Conservation (phyloP, 805 yeast genomes). For the Metschnikowia corniflorae region DNA sequence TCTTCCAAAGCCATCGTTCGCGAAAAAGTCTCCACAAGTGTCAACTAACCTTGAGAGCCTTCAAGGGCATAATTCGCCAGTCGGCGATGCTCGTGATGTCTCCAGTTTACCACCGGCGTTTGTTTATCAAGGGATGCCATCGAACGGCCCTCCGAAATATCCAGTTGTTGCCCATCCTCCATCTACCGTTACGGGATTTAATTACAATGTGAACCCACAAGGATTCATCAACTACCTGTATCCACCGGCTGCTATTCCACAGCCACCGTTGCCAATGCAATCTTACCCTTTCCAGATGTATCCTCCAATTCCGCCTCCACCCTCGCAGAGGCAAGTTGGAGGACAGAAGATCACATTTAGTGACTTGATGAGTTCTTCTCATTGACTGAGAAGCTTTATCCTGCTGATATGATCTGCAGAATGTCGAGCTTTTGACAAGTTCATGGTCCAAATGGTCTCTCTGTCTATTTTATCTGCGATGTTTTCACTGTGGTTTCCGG, state of each 20-base stretch:
- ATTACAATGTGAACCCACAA: conserved; percentile 29
- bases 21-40: conserved; percentile 22
- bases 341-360: conserved; percentile 41
- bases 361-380: conserved; percentile 33
- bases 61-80: neutral
- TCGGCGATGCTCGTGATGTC: conserved; percentile 3
- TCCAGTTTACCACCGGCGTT: conserved; percentile 15
- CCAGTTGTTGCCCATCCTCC: conserved; percentile 34
- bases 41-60: neutral
- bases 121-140: conserved; percentile 20
- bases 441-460: neutral
- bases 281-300: conserved; percentile 14
- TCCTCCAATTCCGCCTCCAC: conserved; percentile 16
- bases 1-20: conserved; percentile 54
- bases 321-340: conserved; percentile 10
- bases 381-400: conserved; percentile 2
- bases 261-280: conserved; percentile 17
- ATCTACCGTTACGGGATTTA: conserved; percentile 28
- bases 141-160: conserved; percentile 22
- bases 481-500: conserved; percentile 4
- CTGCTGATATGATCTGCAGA: neutral
- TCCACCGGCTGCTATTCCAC: conserved; percentile 18
- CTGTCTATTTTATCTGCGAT: neutral
- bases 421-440: conserved; percentile 1
- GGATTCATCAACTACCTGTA: conserved; percentile 32